Base-by-base conservation (phyloP, 768 basidiomycete genomes). In the Auriscalpium microsporum region DNA sequence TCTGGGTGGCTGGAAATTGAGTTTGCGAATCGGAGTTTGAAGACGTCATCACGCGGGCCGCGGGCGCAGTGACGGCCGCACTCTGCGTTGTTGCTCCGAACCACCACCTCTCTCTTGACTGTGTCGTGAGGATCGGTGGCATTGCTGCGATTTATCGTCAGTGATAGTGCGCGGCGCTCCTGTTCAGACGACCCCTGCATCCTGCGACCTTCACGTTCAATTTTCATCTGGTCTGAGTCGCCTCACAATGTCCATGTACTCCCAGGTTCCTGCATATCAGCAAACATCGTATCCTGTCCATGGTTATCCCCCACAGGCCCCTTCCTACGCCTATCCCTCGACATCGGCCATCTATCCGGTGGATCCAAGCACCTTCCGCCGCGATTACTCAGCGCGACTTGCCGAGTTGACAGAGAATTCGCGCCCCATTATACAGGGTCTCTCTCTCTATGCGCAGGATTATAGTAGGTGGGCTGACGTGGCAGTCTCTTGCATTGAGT, bases 391-490 rank as follows among this genome's bases (percentile, higher is more conserved):
- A 54, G 68, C 73, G 44, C 83, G 88, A 58, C 83, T 96, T 53
- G 74, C 81, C 64, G 82, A 86, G 60, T 85, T 99, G 59, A 90
- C 84, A 51, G 85, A 94, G 77, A 99, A 98, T 73, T 95, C 94
- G 62, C 86, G 94, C 65, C 87, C 92, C 10, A 83, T 96, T 58
- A 99, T 99, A 61, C 92, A 96, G 73, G 81, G 80, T 58, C 72
- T 99, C 14, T 97, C 96, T 36, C 84, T 94, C 79, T 80, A 90
- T 62, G 95, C 96, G 52, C 88, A 92, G 72, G 89, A 95, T 54
- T 86, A 88, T 68, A 71, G 80, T 40, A 81, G 86, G 45, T 90
- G 83, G 72, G 81, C 86, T 53, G 82, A 85, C 52, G 82, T 90
- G 58, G 87, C 94, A 23, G 83, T 83, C 1, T 81, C 90, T 60